Evolutionary conservation across 2,329 filamentous ascomycete genomes (phyloP).

Genomic region (Berkeleyomyces basicola): DNA sequence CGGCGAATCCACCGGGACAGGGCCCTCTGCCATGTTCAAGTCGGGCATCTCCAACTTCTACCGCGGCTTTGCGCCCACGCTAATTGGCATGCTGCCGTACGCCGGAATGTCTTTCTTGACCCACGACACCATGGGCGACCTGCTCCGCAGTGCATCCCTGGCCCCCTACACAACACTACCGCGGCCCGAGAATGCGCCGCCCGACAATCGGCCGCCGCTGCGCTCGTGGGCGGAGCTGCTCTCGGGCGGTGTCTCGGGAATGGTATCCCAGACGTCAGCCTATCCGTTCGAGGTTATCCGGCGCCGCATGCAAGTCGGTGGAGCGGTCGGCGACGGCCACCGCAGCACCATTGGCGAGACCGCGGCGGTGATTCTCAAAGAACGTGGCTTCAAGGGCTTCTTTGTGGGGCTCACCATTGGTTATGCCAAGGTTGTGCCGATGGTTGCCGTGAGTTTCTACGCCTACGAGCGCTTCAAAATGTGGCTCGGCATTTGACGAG

Average conservation of each 20-base stretch:
- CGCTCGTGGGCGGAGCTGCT: conserved; percentile 74
- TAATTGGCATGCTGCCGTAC: conserved; percentile 92
- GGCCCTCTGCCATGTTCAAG: conserved; percentile 22
- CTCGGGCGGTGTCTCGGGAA: conserved; percentile 69
- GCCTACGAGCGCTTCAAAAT: conserved; percentile 49
- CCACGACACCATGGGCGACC: conserved; percentile 76
- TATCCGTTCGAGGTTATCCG: conserved; percentile 90
- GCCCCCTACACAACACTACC: conserved; percentile 62
- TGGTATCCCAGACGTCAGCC: conserved; percentile 79
- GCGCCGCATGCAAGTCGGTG: conserved; percentile 88
- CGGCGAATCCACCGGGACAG: conserved; percentile 43
- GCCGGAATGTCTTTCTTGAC: conserved; percentile 91
- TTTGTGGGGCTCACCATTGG: conserved; percentile 89
- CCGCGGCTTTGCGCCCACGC: conserved; percentile 75
- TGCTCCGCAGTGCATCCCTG: conserved; percentile 53
- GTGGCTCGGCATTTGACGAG: conserved; percentile 44
- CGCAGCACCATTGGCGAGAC: conserved; percentile 67
- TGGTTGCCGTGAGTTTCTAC: conserved; percentile 58
- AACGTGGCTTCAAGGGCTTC: conserved; percentile 66
- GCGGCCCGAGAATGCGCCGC: conserved; percentile 33
- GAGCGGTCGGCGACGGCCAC: conserved; percentile 80
- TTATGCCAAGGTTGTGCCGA: conserved; percentile 83
- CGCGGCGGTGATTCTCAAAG: conserved; percentile 52
- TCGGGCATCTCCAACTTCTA: conserved; percentile 81
- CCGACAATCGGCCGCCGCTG: conserved; percentile 49